These are phyloP conservation scores for Juglanconis juglandina DNA, from an alignment of 2,329 filamentous ascomycete genomes.

Conservation along the genomic window DNA sequence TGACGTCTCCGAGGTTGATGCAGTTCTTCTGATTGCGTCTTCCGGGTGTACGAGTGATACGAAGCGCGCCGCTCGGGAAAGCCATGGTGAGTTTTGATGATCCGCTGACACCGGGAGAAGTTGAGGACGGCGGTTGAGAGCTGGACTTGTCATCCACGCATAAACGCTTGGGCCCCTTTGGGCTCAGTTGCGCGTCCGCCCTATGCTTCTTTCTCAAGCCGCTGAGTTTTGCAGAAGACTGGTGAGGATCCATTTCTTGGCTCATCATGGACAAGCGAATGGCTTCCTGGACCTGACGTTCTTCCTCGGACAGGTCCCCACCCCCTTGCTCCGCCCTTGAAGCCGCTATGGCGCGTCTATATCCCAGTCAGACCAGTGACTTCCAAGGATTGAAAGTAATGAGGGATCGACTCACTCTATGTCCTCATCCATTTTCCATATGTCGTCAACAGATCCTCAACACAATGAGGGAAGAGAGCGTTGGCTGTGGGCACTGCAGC, in stretches of 20 bases:
- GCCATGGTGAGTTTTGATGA: conserved; percentile 8
- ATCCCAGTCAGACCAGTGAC: neutral
- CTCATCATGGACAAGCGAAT: conserved; percentile 9
- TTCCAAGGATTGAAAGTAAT: neutral
- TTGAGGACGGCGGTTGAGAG: neutral
- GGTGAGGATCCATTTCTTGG: neutral
- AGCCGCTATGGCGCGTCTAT: neutral
- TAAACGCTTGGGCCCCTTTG: neutral
- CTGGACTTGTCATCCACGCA: neutral
- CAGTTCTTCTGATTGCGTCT: conserved; percentile 23
- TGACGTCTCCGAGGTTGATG: conserved; percentile 22
- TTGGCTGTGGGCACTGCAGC: too few relatives aligned
- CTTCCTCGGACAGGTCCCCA: neutral
- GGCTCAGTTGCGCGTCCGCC: neutral
- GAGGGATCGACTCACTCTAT: neutral
- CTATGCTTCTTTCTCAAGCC: neutral
- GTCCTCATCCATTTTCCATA: neutral
- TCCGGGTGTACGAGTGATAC: conserved; percentile 26
- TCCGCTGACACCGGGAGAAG: neutral
- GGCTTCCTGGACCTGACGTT: conserved; percentile 2
- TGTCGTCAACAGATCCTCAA: neutral
- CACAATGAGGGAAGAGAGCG: neutral
- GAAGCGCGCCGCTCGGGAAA: conserved; percentile 23
- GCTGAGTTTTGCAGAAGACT: neutral
- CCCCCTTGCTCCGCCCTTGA: neutral